Conservation (phyloP, 2,329 filamentous ascomycete species). For the Fusarium buharicum region DNA sequence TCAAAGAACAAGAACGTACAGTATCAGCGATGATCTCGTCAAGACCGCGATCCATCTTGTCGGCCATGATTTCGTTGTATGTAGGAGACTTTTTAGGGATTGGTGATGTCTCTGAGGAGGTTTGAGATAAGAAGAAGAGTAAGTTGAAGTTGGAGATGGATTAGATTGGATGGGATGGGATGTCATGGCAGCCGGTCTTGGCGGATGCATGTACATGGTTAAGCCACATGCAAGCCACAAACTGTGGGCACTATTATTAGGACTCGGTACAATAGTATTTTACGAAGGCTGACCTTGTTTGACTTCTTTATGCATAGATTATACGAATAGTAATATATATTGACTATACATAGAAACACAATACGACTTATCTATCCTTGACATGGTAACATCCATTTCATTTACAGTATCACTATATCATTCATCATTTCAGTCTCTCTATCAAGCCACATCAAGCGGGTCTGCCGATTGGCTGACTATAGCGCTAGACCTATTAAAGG, state of each 20-base stretch:
- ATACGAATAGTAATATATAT: not conserved
- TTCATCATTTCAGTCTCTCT: not conserved
- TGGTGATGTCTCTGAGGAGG: not conserved
- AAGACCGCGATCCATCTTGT: constrained; percentile 64
- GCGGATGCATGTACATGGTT: not conserved
- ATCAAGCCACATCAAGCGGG: constrained; percentile 13
- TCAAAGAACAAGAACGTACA: constrained; percentile 46
- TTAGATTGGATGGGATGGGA: not conserved
- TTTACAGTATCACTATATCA: not conserved
- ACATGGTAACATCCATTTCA: not conserved
- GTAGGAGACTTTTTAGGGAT: constrained; percentile 3
- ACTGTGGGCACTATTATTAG: not conserved
- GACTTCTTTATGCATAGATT: not conserved
- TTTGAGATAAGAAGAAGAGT: constrained; percentile 4
- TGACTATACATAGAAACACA: not conserved
- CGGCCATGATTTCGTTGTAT: constrained; percentile 48
- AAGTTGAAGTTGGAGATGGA: not conserved
- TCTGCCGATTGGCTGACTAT: constrained; percentile 10
- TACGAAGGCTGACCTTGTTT: not conserved
- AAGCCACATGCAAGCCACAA: not conserved
- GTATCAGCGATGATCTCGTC: constrained; percentile 67
- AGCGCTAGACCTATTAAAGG: constrained; percentile 36
- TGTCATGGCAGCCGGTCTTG: not conserved
- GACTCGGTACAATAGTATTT: not conserved
- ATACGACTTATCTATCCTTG: not conserved